These are phyloP conservation scores for Corymbia maculata DNA, from an alignment of 345 rosid genomes.

Conservation along the genomic window DNA sequence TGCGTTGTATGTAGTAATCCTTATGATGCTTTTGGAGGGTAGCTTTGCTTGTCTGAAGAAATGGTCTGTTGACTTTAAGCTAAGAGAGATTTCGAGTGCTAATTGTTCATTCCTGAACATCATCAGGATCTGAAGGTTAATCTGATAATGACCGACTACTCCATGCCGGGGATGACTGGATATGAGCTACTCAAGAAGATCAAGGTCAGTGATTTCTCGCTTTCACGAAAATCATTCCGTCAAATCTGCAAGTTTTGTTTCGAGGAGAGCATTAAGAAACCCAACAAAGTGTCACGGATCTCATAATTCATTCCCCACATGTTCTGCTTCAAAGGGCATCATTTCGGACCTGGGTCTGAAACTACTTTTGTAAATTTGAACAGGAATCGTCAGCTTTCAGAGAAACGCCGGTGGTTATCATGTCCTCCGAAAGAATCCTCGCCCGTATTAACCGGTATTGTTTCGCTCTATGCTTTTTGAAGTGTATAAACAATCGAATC, in stretches of 20 bases:
- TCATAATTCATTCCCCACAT: neutral
- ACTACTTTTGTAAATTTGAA: neutral
- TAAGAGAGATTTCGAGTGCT: neutral
- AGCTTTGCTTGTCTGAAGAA: neutral
- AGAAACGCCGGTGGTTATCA: constrained; percentile 15
- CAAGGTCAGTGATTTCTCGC: constrained; percentile 1
- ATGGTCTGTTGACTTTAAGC: neutral
- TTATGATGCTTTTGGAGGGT: neutral
- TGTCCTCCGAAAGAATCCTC: constrained; percentile 21
- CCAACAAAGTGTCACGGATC: neutral
- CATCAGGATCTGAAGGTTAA: constrained; percentile 53
- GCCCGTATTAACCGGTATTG: constrained; percentile 5
- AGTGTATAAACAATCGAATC: neutral
- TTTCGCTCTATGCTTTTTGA: neutral
- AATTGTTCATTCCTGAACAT: neutral
- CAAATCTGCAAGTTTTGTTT: neutral
- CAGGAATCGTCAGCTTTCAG: constrained; percentile 20
- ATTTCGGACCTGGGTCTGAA: neutral
- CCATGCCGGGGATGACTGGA: constrained; percentile 36
- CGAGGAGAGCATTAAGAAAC: neutral
- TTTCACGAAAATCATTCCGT: neutral
- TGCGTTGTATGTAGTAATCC: neutral
- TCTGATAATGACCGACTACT: constrained; percentile 28
- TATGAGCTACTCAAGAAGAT: constrained; percentile 28
- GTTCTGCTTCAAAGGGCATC: neutral